Conservation (phyloP, 208 protist species). For the Phytomonas sp. region DNA sequence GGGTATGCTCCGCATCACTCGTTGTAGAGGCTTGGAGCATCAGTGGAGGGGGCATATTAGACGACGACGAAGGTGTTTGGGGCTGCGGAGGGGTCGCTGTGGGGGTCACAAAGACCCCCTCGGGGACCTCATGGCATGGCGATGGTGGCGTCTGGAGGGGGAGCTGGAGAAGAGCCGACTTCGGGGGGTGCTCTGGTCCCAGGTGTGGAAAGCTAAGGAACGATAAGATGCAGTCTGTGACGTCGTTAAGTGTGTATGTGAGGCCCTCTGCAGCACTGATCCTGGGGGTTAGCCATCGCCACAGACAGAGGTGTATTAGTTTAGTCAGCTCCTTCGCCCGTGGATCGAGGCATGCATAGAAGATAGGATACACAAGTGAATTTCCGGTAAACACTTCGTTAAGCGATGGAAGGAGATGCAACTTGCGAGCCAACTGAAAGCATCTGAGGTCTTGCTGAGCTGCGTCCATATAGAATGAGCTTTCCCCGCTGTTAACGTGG, state of each 20-base stretch:
- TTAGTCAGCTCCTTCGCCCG: conserved; percentile 23
- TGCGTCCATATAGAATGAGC: conserved; percentile 12
- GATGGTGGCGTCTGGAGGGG: neutral
- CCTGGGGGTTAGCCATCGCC: conserved; percentile 19
- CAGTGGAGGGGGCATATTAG: neutral
- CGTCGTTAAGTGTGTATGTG: conserved; percentile 10
- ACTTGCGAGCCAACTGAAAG: conserved; percentile 63
- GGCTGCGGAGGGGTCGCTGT: neutral
- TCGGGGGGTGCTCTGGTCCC: neutral
- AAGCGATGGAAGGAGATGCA: conserved; percentile 52
- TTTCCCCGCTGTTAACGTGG: neutral
- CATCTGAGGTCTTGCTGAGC: conserved; percentile 31
- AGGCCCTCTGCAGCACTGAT: neutral
- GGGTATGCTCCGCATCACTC: neutral
- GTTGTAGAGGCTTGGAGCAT: neutral
- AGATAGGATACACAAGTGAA: conserved; percentile 45
- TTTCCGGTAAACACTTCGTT: conserved; percentile 44
- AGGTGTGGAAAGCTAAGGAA: conserved; percentile 42
- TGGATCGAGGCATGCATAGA: conserved; percentile 51
- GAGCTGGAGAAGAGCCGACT: neutral
- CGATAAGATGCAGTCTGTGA: conserved; percentile 34
- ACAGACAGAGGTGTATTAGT: conserved; percentile 36
- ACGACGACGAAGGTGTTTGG: neutral
- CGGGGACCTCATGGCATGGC: neutral
- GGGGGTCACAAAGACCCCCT: neutral